Conservation (phyloP, 1,284 basidiomycete species). For the Ceratobasidium sp. region DNA sequence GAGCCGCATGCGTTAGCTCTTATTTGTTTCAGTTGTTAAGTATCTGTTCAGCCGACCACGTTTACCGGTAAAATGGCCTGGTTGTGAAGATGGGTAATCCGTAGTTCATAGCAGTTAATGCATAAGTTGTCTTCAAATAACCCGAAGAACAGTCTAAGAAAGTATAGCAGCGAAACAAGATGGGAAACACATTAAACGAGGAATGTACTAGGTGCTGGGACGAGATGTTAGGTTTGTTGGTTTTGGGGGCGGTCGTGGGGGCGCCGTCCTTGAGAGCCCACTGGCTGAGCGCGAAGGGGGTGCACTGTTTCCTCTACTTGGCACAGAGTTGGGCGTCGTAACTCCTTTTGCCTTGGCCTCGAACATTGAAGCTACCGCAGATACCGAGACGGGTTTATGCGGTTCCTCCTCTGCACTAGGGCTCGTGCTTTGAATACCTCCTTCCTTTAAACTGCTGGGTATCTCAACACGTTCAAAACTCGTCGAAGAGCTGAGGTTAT, state of each 20-base stretch:
- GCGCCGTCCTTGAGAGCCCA: conserved; percentile 21
- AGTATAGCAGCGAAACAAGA: not conserved
- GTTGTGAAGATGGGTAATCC: not conserved
- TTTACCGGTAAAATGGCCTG: conserved; percentile 57
- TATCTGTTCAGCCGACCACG: conserved; percentile 61
- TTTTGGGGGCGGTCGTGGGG: conserved; percentile 35
- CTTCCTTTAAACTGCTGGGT: conserved; percentile 22
- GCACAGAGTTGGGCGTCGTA: not conserved
- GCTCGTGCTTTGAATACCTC: not conserved
- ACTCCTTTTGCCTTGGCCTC: conserved; percentile 28
- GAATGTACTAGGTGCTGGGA: conserved; percentile 11
- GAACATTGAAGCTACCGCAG: conserved; percentile 30
- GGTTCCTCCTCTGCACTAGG: conserved; percentile 6
- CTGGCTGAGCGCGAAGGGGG: conserved; percentile 12
- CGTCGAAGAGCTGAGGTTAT: conserved; percentile 27
- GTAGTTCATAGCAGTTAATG: conserved; percentile 32
- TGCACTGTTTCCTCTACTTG: not conserved
- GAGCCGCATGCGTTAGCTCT: conserved; percentile 48
- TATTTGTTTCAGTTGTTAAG: conserved; percentile 28
- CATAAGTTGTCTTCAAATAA: conserved; percentile 31
- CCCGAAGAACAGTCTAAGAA: conserved; percentile 1
- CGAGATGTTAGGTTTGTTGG: conserved; percentile 25
- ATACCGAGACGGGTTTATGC: conserved; percentile 13
- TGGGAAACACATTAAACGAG: not conserved
- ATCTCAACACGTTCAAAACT: conserved; percentile 31